phyloP scores from a whole-genome alignment of 1,139 yeast species.

The Kurtzmaniella quercitrusa region DNA sequence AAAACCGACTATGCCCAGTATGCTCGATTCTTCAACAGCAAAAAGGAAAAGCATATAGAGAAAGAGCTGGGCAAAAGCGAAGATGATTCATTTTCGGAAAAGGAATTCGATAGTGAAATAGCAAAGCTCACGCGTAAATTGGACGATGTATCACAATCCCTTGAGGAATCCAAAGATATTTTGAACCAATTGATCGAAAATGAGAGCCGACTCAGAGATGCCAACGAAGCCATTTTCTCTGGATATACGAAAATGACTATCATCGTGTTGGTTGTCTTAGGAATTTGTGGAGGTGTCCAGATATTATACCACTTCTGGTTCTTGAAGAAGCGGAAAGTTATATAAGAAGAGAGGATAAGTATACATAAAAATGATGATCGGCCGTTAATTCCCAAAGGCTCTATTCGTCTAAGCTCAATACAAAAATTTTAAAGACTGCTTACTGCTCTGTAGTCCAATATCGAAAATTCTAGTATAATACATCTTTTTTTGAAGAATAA shows the following conservation, averaged over 20 bases:
- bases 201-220: conserved; percentile 34
- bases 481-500: too few relatives aligned
- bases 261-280: conserved; percentile 23
- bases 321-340: conserved; percentile 23
- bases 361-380: neutral
- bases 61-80: conserved; percentile 3
- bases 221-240: conserved; percentile 36
- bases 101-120: conserved; percentile 31
- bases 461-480: too few relatives aligned
- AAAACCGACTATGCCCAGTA: conserved; percentile 34
- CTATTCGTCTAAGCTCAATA: neutral
- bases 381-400: neutral
- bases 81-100: conserved; percentile 22
- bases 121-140: conserved; percentile 28
- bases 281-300: conserved; percentile 29
- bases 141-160: conserved; percentile 25
- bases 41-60: conserved; percentile 5
- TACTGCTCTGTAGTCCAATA: too few relatives aligned
- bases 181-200: conserved; percentile 28
- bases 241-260: conserved; percentile 29
- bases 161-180: conserved; percentile 24
- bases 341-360: conserved; percentile 10
- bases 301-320: conserved; percentile 25
- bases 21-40: conserved; percentile 30
- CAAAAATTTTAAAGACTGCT: neutral